Conservation (phyloP, 2,329 filamentous ascomycete genomes). For the Raffaelea deltoideospora region DNA sequence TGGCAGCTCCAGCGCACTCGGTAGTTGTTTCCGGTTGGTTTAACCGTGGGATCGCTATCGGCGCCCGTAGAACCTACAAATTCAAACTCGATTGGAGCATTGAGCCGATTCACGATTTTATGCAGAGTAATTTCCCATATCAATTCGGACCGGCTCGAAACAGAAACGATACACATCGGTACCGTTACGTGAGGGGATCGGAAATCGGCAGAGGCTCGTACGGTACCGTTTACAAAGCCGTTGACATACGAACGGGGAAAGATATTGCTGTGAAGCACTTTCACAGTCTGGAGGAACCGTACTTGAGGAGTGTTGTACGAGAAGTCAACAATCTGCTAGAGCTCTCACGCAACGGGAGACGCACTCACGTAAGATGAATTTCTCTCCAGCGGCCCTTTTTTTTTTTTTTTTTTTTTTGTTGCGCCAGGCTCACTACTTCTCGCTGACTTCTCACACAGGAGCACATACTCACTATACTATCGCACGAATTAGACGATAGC, state of each 20-base stretch:
- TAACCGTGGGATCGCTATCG: constrained; percentile 13
- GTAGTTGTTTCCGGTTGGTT: constrained; percentile 13
- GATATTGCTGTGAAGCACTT: constrained; percentile 17
- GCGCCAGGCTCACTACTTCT: not conserved
- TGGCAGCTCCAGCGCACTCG: constrained; percentile 6
- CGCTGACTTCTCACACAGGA: constrained; percentile 1
- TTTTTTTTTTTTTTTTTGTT: not conserved
- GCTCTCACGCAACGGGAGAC: constrained; percentile 3
- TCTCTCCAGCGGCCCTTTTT: not conserved
- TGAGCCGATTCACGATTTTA: constrained; percentile 9
- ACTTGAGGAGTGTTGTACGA: constrained; percentile 12
- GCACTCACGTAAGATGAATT: constrained; percentile 4
- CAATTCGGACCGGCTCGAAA: not conserved
- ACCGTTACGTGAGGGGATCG: constrained; percentile 11
- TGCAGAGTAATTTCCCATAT: not conserved
- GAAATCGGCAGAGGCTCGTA: constrained; percentile 13
- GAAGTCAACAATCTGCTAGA: constrained; percentile 13
- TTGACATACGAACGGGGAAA: constrained; percentile 11
- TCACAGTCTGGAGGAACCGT: constrained; percentile 11
- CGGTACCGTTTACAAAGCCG: constrained; percentile 11
- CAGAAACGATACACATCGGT: too few relatives aligned
- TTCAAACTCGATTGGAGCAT: constrained; percentile 14
- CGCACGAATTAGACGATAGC: constrained; percentile 3
- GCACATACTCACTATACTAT: constrained; percentile 9
- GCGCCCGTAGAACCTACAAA: constrained; percentile 10